A percentile compares a stretch with the other conserved stretches of the same genome.
Evolutionary conservation across 257 asterid genomes (phyloP).

Genomic region (Nicotiana sylvestris): DNA sequence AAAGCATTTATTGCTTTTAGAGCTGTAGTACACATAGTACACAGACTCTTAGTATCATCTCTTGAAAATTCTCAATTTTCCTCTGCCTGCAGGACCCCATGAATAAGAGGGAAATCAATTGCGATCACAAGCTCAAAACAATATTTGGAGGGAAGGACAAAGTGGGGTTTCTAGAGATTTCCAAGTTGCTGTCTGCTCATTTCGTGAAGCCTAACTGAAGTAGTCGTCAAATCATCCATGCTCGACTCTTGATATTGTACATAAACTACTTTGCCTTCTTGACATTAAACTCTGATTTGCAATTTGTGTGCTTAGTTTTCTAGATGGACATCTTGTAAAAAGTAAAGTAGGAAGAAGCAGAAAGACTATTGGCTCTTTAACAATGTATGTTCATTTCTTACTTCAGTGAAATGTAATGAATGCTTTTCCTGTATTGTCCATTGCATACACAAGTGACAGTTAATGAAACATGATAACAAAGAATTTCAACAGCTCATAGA

Average conservation of each 20-base stretch:
- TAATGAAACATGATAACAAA: background rate
- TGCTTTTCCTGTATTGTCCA: background rate
- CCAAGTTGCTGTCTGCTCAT: conserved; percentile 49
- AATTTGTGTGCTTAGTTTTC: background rate
- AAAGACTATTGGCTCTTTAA: background rate
- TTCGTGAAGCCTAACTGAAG: conserved; percentile 37
- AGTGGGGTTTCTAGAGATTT: conserved; percentile 54
- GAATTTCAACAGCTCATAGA: too few species aligned
- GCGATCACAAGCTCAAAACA: conserved; percentile 56
- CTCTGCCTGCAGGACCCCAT: conserved; percentile 42
- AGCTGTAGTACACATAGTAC: background rate
- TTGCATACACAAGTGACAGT: background rate
- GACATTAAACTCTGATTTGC: background rate
- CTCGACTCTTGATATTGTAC: conserved; percentile 7
- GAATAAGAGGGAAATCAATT: conserved; percentile 50
- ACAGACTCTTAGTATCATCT: too few species aligned
- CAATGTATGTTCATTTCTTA: background rate
- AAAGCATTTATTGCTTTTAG: too few species aligned
- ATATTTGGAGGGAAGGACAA: conserved; percentile 53
- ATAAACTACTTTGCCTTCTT: background rate
- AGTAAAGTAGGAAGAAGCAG: too few species aligned
- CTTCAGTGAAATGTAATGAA: background rate
- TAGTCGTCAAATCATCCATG: background rate
- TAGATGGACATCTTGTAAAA: too few species aligned
- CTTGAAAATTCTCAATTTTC: background rate